Conservation (phyloP, 2,329 filamentous ascomycete genomes). For the Aspergillus viridinutans region DNA sequence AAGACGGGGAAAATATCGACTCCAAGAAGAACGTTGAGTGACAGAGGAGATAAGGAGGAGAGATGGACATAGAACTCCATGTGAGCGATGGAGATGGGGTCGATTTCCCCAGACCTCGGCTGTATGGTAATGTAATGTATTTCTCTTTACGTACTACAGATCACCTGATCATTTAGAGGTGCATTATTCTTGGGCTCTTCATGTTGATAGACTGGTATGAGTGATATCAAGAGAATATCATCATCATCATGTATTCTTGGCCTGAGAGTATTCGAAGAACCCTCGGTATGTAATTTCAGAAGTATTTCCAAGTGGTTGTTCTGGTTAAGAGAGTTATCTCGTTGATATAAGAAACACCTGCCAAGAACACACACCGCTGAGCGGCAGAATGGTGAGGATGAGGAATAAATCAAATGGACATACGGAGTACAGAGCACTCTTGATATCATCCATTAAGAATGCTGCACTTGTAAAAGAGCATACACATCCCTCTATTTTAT, state of each 20-base stretch:
- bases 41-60: slow-evolving; percentile 3
- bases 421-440: background rate
- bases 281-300: too few relatives aligned
- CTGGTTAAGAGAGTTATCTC: too few relatives aligned
- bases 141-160: background rate
- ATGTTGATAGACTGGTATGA: background rate
- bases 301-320: background rate
- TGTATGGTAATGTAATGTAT: slow-evolving; percentile 5
- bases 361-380: background rate
- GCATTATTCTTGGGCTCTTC: too few relatives aligned
- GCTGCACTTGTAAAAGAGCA: background rate
- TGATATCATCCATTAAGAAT: background rate
- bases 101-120: slow-evolving; percentile 13
- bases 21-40: background rate
- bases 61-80: slow-evolving; percentile 7
- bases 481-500: background rate
- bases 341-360: too few relatives aligned
- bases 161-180: background rate
- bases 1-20: background rate
- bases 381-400: background rate
- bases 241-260: too few relatives aligned
- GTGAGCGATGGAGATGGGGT: background rate
- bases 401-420: background rate
- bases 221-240: too few relatives aligned
- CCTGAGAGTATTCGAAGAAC: too few relatives aligned